Evolutionary conservation across 257 asterid species (phyloP).

Genomic region (Cinchona pubescens): DNA sequence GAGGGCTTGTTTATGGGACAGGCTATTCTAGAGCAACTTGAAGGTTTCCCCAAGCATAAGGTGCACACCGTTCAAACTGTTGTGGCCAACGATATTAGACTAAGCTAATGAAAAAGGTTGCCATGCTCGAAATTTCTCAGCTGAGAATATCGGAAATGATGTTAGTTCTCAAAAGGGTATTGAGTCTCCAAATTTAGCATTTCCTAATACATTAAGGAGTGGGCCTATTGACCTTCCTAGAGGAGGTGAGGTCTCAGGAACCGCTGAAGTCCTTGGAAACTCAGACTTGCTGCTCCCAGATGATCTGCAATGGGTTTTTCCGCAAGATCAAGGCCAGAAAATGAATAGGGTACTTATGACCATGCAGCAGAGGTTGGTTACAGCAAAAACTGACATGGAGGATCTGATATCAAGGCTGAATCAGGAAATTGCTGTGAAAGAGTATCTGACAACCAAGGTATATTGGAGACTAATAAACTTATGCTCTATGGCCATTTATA

Average conservation of each 20-base stretch:
- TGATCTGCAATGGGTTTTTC: slow-evolving; percentile 68
- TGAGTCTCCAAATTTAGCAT: slow-evolving; percentile 45
- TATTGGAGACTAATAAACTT: background rate
- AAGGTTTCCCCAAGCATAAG: slow-evolving; percentile 66
- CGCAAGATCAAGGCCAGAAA: slow-evolving; percentile 81
- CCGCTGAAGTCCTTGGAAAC: slow-evolving; percentile 36
- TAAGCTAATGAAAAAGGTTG: slow-evolving; percentile 62
- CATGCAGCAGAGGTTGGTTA: slow-evolving; percentile 69
- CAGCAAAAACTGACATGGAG: slow-evolving; percentile 96
- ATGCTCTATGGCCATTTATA: background rate
- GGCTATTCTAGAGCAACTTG: slow-evolving; percentile 86
- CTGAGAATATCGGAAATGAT: slow-evolving; percentile 78
- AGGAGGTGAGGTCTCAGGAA: slow-evolving; percentile 45
- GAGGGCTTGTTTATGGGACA: slow-evolving; percentile 97
- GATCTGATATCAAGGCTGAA: slow-evolving; percentile 93
- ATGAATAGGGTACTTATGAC: slow-evolving; percentile 64
- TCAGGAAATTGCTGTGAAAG: slow-evolving; percentile 92
- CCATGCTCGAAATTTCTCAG: slow-evolving; percentile 62
- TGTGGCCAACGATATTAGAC: slow-evolving; percentile 34
- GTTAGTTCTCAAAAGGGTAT: slow-evolving; percentile 65
- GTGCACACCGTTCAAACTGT: slow-evolving; percentile 27
- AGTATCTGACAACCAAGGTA: slow-evolving; percentile 92
- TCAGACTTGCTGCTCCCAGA: slow-evolving; percentile 53
- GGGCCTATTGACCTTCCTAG: slow-evolving; percentile 43
- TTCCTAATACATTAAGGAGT: slow-evolving; percentile 49